Percentiles rank a stretch among this genome's conserved stretches.
Conservation (phyloP, 768 basidiomycete genomes). For the Chiua virens region DNA sequence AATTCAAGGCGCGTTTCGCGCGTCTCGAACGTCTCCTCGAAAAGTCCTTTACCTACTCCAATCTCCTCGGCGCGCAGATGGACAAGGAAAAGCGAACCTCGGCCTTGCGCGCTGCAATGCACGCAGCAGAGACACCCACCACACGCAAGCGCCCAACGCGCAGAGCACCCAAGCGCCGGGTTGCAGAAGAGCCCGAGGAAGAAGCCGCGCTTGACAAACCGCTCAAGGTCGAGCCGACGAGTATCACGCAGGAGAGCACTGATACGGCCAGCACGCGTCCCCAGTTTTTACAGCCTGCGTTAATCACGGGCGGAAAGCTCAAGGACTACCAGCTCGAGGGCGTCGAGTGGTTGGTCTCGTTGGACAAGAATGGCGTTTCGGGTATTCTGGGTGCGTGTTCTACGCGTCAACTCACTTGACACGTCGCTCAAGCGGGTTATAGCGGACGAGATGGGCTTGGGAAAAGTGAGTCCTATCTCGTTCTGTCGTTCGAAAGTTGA, state of each 20-base stretch:
- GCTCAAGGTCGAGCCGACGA: neutral
- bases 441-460: slow-evolving; percentile 96
- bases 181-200: slow-evolving; percentile 4
- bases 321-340: slow-evolving; percentile 94
- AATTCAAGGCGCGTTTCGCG: slow-evolving; percentile 47
- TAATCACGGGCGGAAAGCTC: slow-evolving; percentile 82
- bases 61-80: slow-evolving; percentile 72
- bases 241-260: neutral
- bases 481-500: neutral
- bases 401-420: slow-evolving; percentile 9
- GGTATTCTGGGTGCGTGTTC: slow-evolving; percentile 65
- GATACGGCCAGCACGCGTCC: slow-evolving; percentile 13
- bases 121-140: slow-evolving; percentile 8
- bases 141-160: slow-evolving; percentile 15
- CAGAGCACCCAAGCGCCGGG: slow-evolving; percentile 11
- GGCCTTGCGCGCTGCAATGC: slow-evolving; percentile 29
- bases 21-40: slow-evolving; percentile 69
- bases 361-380: slow-evolving; percentile 83
- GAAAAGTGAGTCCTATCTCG: slow-evolving; percentile 53
- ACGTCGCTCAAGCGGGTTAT: too few species aligned
- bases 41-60: slow-evolving; percentile 75
- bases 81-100: slow-evolving; percentile 48
- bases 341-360: slow-evolving; percentile 90
- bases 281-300: slow-evolving; percentile 67
- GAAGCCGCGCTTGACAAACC: slow-evolving; percentile 15